Evolutionary conservation across 352 stramenopile species (phyloP), one percentile per base, ranked within the genome.

Genomic region (Pythium insidiosum): DNA sequence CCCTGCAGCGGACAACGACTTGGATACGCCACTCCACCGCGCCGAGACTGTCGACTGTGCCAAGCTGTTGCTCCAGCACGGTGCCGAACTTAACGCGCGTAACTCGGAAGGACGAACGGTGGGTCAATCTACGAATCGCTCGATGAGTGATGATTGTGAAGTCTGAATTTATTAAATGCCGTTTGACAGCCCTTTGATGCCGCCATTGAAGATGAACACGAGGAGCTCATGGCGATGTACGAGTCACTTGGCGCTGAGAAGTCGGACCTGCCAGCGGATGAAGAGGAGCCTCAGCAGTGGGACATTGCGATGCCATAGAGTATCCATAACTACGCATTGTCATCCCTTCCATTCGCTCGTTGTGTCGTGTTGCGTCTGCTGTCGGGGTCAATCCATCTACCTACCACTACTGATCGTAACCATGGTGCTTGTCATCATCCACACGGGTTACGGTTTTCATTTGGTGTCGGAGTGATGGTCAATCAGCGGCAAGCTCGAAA

Each of bases 31-130:
- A 10, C 44, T 69, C 6, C 60, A 69, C 34, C 53, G 47, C 34
- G 55, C 54, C 0, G 60, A 69, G 38, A 63, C 36, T 24, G 51
- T 58, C 21, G 60, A 64, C 9, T 45, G 52, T 16, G 60, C 60
- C 22, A 50, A 66, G 45, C 38, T 69, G 7, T 23, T 69, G n/a
- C 55, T 69, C 2, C 31, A 53, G 2, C 46, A 61, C 20, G 60
- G 60, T 16, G 60, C 60, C 7, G 12, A 62, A 20, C 49, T 69
- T 22, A 69, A 69, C 34, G 60, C 60, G 7, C 54, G 49, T 20
- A 69, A 69, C 49, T 54, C 60, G 6, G 60, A 69, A 20, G 49
- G 40, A 20, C 50, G 53, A 24, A 69, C 60, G 37, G 60, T 69
- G 44, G 15, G 41, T 45, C 5, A n/a, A 22, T 38, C 12, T 20